Conservation (phyloP, 163 green algal genomes). For the Volvox carteri region DNA sequence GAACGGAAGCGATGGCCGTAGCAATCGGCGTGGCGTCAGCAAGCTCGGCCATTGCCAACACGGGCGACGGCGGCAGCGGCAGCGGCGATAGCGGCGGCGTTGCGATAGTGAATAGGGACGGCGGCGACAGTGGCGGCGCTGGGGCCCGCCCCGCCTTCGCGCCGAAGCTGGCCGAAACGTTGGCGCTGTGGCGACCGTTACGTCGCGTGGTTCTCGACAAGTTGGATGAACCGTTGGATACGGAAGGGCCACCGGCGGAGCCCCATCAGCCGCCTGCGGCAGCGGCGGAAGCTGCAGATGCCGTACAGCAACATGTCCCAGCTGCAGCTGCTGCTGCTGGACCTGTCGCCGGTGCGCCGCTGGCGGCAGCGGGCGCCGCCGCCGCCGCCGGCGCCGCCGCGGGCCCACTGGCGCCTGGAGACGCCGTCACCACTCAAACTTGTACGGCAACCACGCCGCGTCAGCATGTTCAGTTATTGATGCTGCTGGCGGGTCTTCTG, state of each 20-base stretch:
- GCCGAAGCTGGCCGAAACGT: background rate
- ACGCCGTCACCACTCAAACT: background rate
- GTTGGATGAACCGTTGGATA: background rate
- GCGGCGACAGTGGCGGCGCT: background rate
- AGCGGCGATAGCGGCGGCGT: no score
- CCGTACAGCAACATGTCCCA: background rate
- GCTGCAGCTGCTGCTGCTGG: background rate
- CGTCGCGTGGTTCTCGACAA: background rate
- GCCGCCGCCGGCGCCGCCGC: no score
- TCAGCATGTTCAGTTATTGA: background rate
- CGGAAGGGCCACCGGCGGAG: background rate
- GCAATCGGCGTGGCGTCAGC: background rate
- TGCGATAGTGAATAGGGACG: no score
- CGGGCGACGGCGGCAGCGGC: no score
- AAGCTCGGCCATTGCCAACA: no score
- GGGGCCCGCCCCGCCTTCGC: background rate
- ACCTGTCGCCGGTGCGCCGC: background rate
- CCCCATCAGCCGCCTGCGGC: background rate
- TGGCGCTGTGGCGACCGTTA: background rate
- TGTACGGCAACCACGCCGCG: background rate
- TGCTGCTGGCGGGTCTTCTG: background rate
- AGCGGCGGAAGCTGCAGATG: background rate
- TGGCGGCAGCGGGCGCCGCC: background rate
- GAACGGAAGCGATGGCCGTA: background rate
- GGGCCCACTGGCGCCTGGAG: background rate